Conservation (phyloP, 306 rosid genomes). For the Prosopis cineraria region DNA sequence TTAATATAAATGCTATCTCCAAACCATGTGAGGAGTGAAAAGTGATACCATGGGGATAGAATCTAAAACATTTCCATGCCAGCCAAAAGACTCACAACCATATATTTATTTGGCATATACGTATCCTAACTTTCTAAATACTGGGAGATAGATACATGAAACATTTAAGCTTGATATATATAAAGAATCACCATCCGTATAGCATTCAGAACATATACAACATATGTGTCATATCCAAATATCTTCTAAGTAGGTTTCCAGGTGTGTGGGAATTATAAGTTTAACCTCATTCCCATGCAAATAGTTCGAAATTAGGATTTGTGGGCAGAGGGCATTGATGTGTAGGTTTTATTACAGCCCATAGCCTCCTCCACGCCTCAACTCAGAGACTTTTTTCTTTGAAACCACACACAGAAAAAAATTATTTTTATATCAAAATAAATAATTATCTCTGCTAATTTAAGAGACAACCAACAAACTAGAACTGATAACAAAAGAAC, state of each 20-base stretch:
- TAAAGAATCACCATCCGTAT: neutral
- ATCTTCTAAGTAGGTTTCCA: neutral
- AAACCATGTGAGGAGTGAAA: neutral
- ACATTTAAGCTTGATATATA: neutral
- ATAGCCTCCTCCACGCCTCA: neutral
- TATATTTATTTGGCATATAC: neutral
- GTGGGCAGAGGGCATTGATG: neutral
- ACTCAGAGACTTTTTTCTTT: neutral
- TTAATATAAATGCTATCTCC: neutral
- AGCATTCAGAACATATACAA: neutral
- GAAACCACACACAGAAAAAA: neutral
- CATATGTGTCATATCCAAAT: neutral
- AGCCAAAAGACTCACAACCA: neutral
- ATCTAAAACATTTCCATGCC: neutral
- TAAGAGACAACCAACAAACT: neutral
- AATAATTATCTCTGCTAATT: neutral
- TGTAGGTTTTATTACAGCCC: neutral
- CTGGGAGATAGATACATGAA: neutral
- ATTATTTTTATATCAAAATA: neutral
- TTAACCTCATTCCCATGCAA: neutral
- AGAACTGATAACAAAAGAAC: neutral
- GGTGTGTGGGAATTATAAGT: neutral
- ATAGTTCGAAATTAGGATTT: neutral
- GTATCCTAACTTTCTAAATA: neutral
- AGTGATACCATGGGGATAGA: neutral